phyloP scores from a whole-genome alignment of 495 filamentous ascomycete species.

The Podospora pseudocomata region DNA sequence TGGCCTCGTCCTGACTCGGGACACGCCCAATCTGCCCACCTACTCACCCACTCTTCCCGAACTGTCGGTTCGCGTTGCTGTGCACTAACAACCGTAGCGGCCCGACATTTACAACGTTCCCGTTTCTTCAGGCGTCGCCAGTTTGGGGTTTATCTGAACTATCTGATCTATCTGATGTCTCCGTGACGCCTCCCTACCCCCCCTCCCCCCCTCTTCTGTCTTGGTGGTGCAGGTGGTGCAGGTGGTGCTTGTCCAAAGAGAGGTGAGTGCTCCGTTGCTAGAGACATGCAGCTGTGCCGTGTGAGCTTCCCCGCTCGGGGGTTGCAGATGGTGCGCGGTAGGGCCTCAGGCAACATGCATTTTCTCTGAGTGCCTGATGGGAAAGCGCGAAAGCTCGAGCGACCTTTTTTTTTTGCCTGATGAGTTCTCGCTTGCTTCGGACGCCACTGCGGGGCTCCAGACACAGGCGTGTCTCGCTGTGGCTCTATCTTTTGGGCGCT shows the following conservation, averaged over 20 bases:
- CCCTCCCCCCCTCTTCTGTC: too few species aligned
- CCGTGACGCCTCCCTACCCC: too few species aligned
- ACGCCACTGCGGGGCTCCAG: conserved; percentile 3
- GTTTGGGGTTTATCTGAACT: not conserved
- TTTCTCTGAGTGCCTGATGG: not conserved
- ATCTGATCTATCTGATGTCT: not conserved
- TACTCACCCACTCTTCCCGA: not conserved
- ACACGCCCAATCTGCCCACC: not conserved
- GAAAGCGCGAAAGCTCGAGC: conserved; percentile 2
- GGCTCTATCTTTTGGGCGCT: not conserved
- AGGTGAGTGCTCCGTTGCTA: not conserved
- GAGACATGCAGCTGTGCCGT: not conserved
- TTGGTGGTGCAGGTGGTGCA: too few species aligned
- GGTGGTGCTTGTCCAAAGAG: not conserved
- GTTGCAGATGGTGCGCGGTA: not conserved
- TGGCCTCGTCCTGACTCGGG: not conserved
- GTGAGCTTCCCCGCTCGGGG: not conserved
- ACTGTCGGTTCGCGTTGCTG: not conserved
- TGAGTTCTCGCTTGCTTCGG: conserved; percentile 1
- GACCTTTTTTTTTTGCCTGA: not conserved
- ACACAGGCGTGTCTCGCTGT: not conserved
- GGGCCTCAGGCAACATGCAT: not conserved
- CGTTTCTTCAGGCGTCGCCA: not conserved
- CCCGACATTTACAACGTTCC: not conserved
- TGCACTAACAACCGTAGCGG: not conserved